Evolutionary conservation across 2,329 filamentous ascomycete species (phyloP).

Genomic region (Aspergillus sp.): DNA sequence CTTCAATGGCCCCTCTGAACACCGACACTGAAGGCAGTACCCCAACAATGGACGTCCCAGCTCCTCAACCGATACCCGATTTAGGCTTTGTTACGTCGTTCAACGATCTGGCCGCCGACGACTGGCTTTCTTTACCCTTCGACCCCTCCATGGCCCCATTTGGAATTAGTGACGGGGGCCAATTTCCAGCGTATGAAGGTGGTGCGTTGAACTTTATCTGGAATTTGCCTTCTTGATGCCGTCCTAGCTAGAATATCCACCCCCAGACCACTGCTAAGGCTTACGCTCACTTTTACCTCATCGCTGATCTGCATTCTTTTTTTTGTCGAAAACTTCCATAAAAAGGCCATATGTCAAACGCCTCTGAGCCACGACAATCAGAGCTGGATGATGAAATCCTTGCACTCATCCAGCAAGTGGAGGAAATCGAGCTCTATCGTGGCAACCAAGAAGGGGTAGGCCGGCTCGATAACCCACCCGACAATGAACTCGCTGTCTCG

Average conservation of each 20-base stretch:
- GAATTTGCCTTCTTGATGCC: slow-evolving; percentile 43
- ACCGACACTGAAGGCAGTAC: slow-evolving; percentile 29
- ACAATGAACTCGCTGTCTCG: not conserved
- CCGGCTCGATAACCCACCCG: not conserved
- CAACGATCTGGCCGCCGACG: slow-evolving; percentile 40
- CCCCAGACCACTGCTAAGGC: not conserved
- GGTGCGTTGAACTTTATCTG: slow-evolving; percentile 49
- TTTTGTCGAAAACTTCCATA: not conserved
- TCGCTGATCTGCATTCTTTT: not conserved
- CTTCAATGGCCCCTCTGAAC: slow-evolving; percentile 38
- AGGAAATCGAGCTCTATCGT: not conserved
- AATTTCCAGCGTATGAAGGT: slow-evolving; percentile 47
- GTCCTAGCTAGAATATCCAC: not conserved
- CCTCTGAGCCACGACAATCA: not conserved
- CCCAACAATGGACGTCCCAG: slow-evolving; percentile 24
- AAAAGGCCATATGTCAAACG: not conserved
- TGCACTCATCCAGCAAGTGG: not conserved
- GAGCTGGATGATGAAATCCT: not conserved
- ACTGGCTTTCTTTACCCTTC: slow-evolving; percentile 50
- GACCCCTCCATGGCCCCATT: slow-evolving; percentile 52
- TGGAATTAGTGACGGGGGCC: slow-evolving; percentile 41
- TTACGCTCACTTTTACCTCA: not conserved
- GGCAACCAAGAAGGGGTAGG: not conserved
- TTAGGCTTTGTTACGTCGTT: slow-evolving; percentile 35
- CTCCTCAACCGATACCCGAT: slow-evolving; percentile 33